phyloP scores from a whole-genome alignment of 2,329 filamentous ascomycete genomes.

The Raffaelea arxii region DNA sequence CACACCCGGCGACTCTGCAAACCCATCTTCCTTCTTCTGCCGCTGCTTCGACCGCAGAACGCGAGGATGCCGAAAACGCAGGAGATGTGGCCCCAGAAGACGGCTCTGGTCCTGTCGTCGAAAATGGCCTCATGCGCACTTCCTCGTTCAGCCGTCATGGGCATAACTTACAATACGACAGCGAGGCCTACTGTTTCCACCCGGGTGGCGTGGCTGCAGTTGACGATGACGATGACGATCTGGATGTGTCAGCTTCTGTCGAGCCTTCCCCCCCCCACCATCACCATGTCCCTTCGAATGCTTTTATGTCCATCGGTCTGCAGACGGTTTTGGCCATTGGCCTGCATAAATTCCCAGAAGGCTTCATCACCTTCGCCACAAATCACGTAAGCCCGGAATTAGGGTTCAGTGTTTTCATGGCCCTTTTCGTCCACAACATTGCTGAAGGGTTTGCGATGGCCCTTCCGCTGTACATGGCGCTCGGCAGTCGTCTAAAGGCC shows the following conservation, averaged over 20 bases:
- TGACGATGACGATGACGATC: conserved; percentile 10
- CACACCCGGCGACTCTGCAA: neutral
- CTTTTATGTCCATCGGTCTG: conserved; percentile 87
- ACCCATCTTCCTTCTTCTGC: conserved; percentile 1
- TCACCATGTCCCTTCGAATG: conserved; percentile 90
- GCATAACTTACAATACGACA: conserved; percentile 7
- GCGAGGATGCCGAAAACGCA: neutral
- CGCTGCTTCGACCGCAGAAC: neutral
- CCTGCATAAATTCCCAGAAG: conserved; percentile 87
- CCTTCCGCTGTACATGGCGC: conserved; percentile 82
- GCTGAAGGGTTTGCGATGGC: conserved; percentile 94
- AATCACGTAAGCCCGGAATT: conserved; percentile 89
- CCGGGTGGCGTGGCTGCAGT: conserved; percentile 5
- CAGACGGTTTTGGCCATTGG: conserved; percentile 94
- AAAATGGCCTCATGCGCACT: conserved; percentile 7
- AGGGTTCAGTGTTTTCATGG: conserved; percentile 87
- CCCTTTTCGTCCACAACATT: conserved; percentile 96
- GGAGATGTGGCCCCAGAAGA: neutral
- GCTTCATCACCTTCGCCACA: conserved; percentile 86
- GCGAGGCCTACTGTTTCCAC: conserved; percentile 4
- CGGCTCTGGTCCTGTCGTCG: conserved; percentile 5
- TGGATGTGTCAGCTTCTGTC: conserved; percentile 10
- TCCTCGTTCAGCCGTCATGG: neutral
- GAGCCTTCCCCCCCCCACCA: conserved; percentile 50
- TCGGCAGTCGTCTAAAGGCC: conserved; percentile 68